Base-by-base conservation (phyloP, 2,329 filamentous ascomycete genomes). In the Epichloe scottii region DNA sequence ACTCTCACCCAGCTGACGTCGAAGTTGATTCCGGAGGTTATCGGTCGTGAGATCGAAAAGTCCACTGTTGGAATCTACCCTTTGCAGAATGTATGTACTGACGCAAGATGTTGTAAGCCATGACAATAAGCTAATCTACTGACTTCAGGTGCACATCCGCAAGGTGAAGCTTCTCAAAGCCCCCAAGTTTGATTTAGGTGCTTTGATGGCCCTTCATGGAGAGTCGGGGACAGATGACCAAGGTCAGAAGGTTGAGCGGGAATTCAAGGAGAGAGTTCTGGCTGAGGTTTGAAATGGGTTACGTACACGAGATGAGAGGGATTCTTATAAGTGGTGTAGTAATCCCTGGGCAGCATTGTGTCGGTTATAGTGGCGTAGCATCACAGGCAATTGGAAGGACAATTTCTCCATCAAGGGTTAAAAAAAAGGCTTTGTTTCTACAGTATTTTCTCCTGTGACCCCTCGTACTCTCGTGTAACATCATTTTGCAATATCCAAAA, bases 1-100 rank as follows among this genome's bases (percentile, higher is more conserved):
- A 95, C 89, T 59, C 84, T 98, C 61, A 85, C 87, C 65, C 91
- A 97, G 82, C 85, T 98, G 65, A 95, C 89, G 69, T 87, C 88
- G 71, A 98, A 98, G 85, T 84, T 98, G 66, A 97, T 98, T 70
- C 93, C 93, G 60, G 93, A 98, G 80, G 93, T 97, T 63, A 97
- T 98, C 72, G 93, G 93, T 65, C 90, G 93, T 69, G 93, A 97
- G 81, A 98, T 98, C 63, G 93, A 98, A 85, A 98, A 98, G 85
- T 84, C 90, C 59, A 95, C 90, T 62, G 90, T 96, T 79, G 91
- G 93, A 75, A 98, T 98, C 77, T 98, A 98, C 79, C 93, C 93
- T 63, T 87, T 98, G 69, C 93, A 97, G 81, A 95, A 97, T 76
- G 93, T 96, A 78, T 58, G 82, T 78, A 53, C 11, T 17, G 17